Percentiles rank a stretch among this genome's conserved stretches.
These are phyloP conservation scores for Meyerozyma carpophila DNA, from an alignment of 1,139 yeast species.

Conservation along the genomic window DNA sequence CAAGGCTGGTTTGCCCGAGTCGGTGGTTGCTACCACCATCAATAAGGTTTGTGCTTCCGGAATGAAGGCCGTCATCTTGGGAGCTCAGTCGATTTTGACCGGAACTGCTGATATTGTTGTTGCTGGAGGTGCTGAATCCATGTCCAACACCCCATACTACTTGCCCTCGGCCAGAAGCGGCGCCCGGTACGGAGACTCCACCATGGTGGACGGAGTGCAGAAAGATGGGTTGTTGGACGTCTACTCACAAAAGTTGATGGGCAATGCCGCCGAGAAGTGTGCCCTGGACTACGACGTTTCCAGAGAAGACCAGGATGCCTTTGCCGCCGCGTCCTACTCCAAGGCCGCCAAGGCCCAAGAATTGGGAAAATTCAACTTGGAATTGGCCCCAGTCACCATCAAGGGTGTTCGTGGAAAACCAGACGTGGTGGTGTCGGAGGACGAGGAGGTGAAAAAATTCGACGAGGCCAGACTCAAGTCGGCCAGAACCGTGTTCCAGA, in stretches of 20 bases:
- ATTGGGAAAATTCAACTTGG: constrained; percentile 73
- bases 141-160: constrained; percentile 95
- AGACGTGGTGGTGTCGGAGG: constrained; percentile 61
- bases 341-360: constrained; percentile 78
- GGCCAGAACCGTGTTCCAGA: constrained; percentile 91
- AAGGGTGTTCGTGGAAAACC: constrained; percentile 94
- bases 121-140: constrained; percentile 97
- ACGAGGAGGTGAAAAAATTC: constrained; percentile 70
- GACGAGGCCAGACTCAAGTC: constrained; percentile 68
- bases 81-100: constrained; percentile 83
- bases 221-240: constrained; percentile 92
- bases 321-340: constrained; percentile 61
- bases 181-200: constrained; percentile 60
- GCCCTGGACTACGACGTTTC: constrained; percentile 64
- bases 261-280: constrained; percentile 94
- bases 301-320: constrained; percentile 69
- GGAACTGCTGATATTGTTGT: constrained; percentile 91
- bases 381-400: constrained; percentile 81
- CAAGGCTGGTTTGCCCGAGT: constrained; percentile 77
- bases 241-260: constrained; percentile 84
- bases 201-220: constrained; percentile 79
- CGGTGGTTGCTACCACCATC: constrained; percentile 79
- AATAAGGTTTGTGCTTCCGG: constrained; percentile 99
- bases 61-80: constrained; percentile 83
- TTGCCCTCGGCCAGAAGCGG: constrained; percentile 68